Base-by-base conservation (phyloP, 1,284 basidiomycete species). In the Sporisorium exsertum region DNA sequence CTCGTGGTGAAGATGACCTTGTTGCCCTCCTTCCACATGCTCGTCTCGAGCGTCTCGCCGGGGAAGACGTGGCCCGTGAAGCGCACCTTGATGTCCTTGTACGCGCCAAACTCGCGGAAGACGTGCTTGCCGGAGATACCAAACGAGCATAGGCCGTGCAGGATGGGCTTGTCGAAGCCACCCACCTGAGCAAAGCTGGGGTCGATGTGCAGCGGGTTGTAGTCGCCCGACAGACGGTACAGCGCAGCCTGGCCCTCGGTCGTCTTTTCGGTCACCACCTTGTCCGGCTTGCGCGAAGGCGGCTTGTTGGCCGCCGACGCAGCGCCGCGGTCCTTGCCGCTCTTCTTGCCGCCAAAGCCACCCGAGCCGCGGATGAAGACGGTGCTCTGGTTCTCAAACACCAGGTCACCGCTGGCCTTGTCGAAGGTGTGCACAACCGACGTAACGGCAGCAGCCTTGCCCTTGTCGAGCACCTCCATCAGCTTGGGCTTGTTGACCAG, bases 71-170 rank as follows among this genome's bases (percentile, higher is more conserved):
- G 90, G n/a, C 93, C 93, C 0, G 91, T 90, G 86, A 96, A 95
- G 59, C 96, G 91, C 70, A 94, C 94, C 90, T 99, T 99, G 88
- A 99, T 97, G 86, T 97, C 94, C 82, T 91, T 91, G 88, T 90
- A 96, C 9, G 90, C 86, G 26, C 96, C 96, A 84, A 91, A 99
- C 2, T 91, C 89, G 86, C 95, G 92, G 81, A 93, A 86, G 47
- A 99, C 90, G 84, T 97, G 94, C 87, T 97, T 97, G n/a, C 92
- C 94, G 10, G 95, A 90, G 72, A 98, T 92, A 55, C 96, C 96
- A 89, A 97, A 93, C 49, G 89, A 93, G 88, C 95, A 98, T 7
- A 99, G 90, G 26, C 92, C 92, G 89, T 88, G 88, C 15, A 89
- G 84, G 78, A 89, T 84, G 54, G 96, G 96, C 86, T 91, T 91